Evolutionary conservation across 164 flowering plant genomes (phyloP).

Genomic region (Paratinospora sagittata): DNA sequence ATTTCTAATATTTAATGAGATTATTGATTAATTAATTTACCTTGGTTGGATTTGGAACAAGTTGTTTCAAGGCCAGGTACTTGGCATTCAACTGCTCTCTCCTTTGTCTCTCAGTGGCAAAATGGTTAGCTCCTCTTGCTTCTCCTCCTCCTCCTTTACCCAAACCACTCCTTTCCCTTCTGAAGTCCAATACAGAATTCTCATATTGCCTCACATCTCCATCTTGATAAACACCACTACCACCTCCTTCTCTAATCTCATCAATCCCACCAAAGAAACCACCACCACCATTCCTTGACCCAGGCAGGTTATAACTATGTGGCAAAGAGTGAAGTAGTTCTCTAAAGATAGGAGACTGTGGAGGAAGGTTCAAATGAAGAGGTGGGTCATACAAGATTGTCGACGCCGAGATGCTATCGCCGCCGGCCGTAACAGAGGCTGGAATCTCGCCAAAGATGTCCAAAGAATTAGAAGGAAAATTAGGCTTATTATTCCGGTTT

Average conservation of each 20-base stretch:
- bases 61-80: conserved; percentile 39
- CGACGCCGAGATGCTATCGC: background rate
- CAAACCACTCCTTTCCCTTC: conserved; percentile 33
- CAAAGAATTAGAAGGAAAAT: conserved; percentile 19
- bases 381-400: conserved; percentile 45
- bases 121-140: conserved; percentile 37
- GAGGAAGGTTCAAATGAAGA: conserved; percentile 60
- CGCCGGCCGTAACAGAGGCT: too few species aligned
- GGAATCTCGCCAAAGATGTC: conserved; percentile 30
- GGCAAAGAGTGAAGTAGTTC: conserved; percentile 64
- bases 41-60: conserved; percentile 83
- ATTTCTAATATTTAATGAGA: background rate
- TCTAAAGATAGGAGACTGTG: conserved; percentile 59
- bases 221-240: conserved; percentile 27
- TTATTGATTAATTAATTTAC: conserved; percentile 23
- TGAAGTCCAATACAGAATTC: conserved; percentile 54
- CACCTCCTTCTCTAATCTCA: conserved; percentile 36
- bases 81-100: conserved; percentile 61
- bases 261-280: conserved; percentile 46
- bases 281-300: conserved; percentile 21
- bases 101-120: conserved; percentile 71
- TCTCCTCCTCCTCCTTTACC: conserved; percentile 16
- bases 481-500: conserved; percentile 10
- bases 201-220: conserved; percentile 38
- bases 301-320: conserved; percentile 32